Percentiles rank a stretch among this genome's conserved stretches.
phyloP scores from a whole-genome alignment of 2,329 filamentous ascomycete genomes.

The Fusarium solani-melongenae region DNA sequence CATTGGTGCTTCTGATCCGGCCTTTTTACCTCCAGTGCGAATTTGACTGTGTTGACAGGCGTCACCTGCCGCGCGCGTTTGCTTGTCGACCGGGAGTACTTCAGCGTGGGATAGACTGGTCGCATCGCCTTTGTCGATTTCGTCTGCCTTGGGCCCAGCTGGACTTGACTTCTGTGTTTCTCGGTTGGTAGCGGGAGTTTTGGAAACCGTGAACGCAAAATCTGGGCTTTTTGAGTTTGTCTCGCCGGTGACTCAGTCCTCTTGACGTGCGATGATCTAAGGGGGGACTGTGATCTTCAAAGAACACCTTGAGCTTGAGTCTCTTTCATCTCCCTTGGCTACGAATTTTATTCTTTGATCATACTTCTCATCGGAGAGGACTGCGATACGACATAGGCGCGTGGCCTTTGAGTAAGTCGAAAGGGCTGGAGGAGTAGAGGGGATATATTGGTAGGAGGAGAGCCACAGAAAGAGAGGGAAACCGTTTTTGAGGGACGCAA shows the following conservation, averaged over 20 bases:
- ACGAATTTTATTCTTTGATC: not conserved
- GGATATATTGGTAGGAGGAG: not conserved
- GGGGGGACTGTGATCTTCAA: not conserved
- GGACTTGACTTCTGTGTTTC: not conserved
- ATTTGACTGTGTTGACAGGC: not conserved
- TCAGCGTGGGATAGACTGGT: not conserved
- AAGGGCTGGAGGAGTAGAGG: not conserved
- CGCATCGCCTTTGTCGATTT: not conserved
- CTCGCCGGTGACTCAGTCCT: slow-evolving; percentile 5
- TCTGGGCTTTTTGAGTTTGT: not conserved
- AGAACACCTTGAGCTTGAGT: not conserved
- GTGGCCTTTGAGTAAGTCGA: not conserved
- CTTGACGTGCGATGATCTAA: not conserved
- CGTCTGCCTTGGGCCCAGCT: not conserved
- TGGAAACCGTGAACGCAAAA: not conserved
- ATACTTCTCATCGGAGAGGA: not conserved
- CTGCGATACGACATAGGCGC: slow-evolving; percentile 7
- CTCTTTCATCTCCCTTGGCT: not conserved
- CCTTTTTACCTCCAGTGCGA: not conserved
- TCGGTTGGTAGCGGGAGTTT: not conserved
- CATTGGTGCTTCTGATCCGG: not conserved
- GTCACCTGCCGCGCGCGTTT: not conserved
- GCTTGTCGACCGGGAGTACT: not conserved
- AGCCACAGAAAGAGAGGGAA: not conserved
- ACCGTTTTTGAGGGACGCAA: not conserved